A percentile compares a stretch with the other conserved stretches of the same genome.
Evolutionary conservation across 1,284 basidiomycete genomes (phyloP).

Genomic region (Cryptococcus sp.): DNA sequence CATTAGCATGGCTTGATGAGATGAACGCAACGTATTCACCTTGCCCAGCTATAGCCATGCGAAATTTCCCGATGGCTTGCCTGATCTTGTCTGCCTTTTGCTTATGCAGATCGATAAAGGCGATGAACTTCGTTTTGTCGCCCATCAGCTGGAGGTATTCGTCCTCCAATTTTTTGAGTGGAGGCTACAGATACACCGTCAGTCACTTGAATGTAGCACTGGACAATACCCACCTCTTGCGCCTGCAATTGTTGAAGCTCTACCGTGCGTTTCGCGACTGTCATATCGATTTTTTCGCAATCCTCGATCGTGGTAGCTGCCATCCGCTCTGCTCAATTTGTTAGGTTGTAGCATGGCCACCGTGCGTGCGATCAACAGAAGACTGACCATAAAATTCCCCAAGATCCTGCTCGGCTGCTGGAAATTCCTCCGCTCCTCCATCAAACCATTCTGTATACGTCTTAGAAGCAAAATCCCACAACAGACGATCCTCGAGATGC

Average conservation of each 20-base stretch:
- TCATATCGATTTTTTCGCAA: constrained; percentile 37
- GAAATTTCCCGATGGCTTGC: constrained; percentile 30
- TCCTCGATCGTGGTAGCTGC: constrained; percentile 36
- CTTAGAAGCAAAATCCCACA: constrained; percentile 70
- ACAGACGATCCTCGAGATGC: constrained; percentile 64
- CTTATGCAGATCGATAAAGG: constrained; percentile 44
- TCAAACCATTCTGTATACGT: constrained; percentile 71
- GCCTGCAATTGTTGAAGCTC: constrained; percentile 44
- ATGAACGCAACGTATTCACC: constrained; percentile 26
- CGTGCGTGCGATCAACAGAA: not conserved
- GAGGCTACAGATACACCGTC: constrained; percentile 27
- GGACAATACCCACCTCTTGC: constrained; percentile 39
- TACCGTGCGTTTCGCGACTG: constrained; percentile 27
- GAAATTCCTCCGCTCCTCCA: constrained; percentile 68
- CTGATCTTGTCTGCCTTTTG: constrained; percentile 49
- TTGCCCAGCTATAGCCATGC: constrained; percentile 33
- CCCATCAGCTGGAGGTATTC: constrained; percentile 47
- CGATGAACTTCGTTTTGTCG: constrained; percentile 51
- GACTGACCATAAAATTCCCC: constrained; percentile 69
- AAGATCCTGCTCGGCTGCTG: constrained; percentile 66
- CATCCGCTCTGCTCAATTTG: constrained; percentile 33
- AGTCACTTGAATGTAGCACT: not conserved
- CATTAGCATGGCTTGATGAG: not conserved
- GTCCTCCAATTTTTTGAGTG: constrained; percentile 43
- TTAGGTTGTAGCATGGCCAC: not conserved